Evolutionary conservation across 2,329 filamentous ascomycete genomes (phyloP), one percentile per base, ranked within the genome.

Genomic region (Claviceps sp.): DNA sequence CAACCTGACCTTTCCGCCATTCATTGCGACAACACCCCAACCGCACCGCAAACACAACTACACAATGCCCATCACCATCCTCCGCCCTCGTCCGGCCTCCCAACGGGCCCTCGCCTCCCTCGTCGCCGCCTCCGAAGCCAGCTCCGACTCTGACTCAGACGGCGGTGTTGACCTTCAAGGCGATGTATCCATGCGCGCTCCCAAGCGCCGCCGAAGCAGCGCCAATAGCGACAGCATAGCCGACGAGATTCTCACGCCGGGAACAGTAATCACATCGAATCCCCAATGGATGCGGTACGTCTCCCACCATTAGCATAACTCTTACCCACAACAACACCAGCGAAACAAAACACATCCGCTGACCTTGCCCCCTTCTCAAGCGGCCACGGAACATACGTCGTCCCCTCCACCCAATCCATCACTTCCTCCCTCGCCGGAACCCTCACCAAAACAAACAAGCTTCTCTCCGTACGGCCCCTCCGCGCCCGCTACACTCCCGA

Each of bases 401-500:
- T 79, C 17, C 68, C 77, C 4, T 66, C 71, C 46, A 75, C 77
- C 49, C 79, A 78, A 4, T 77, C 82, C 53, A 98, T 98, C 64
- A 80, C 85, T 52, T 90, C 88, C 47, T 95, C 93, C 5, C 85
- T 98, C 36, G 90, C 90, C 6, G 93, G 93, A 61, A 91, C 85
- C 6, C 77, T 97, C 38, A 83, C 86, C 63, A 91, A 90, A 66
- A 97, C 91, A 54, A 98, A 98, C 78, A 97, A 96, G 68, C 83
- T 98, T 47, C 83, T 98, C 58, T 95, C 88, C 2, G 86, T 98
- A 52, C 83, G 85, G 2, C 89, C 93, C 6, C 77, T 98, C 3
- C 88, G 90, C 55, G 90, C 93, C 17, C 85, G 93, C 55, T 98
- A 98, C 72, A 88, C 82, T 2, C 93, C 93, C 36, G 91, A 96